A percentile compares a stretch with the other conserved stretches of the same genome.
Evolutionary conservation across 371 early-diverging fungal genomes (phyloP).

Genomic region (Mortierella sp.): DNA sequence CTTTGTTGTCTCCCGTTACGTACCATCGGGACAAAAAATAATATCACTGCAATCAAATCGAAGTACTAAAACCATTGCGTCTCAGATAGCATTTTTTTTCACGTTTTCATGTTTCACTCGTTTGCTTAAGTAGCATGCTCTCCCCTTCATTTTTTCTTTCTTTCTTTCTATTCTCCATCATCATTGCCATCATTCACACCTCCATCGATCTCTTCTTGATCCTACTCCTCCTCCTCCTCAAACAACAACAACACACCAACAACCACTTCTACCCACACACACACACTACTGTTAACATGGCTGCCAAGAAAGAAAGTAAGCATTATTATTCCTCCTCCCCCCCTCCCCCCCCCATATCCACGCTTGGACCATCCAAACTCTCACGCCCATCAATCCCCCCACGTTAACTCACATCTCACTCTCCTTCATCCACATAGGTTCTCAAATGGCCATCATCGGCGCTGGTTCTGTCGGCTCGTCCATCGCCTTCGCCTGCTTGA

Average conservation of each 20-base stretch:
- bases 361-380: background rate
- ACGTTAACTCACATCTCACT: background rate
- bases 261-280: background rate
- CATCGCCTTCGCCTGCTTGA: conserved; percentile 79
- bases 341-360: background rate
- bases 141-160: background rate
- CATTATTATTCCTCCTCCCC: background rate
- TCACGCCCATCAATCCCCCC: background rate
- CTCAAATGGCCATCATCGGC: conserved; percentile 78
- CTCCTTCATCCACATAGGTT: conserved; percentile 25
- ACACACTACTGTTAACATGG: conserved; percentile 8
- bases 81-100: background rate
- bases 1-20: no score
- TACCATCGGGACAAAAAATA: no score
- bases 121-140: background rate
- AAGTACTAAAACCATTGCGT: background rate
- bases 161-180: background rate
- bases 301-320: conserved; percentile 2
- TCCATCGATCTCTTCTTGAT: background rate
- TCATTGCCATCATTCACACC: background rate
- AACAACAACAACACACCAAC: background rate
- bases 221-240: no score
- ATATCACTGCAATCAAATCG: no score
- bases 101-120: no score
- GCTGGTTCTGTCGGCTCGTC: conserved; percentile 89